A percentile compares a stretch with the other conserved stretches of the same genome.
phyloP scores from a whole-genome alignment of 371 early-diverging fungal species.

The Mortierella sp. region DNA sequence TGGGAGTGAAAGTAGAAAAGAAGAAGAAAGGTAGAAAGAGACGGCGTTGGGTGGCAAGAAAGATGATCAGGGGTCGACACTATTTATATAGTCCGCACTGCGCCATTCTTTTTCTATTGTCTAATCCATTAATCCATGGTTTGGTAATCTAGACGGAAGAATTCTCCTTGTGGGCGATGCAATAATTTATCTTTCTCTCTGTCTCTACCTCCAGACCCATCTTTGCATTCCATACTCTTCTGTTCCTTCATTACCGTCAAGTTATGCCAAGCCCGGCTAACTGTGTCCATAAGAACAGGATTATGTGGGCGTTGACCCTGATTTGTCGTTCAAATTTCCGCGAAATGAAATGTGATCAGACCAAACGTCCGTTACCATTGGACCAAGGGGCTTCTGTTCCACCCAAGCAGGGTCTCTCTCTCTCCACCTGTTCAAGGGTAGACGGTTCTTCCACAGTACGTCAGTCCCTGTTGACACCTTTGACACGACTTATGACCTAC shows the following conservation, averaged over 20 bases:
- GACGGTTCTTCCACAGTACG: neutral
- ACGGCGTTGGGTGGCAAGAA: neutral
- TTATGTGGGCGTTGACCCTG: neutral
- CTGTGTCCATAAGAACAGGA: no score
- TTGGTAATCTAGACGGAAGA: neutral
- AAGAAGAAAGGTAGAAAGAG: neutral
- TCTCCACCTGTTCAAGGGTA: neutral
- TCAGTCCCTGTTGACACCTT: neutral
- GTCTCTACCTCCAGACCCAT: neutral
- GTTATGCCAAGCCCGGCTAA: neutral
- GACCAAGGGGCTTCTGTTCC: neutral
- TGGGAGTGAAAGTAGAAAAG: neutral
- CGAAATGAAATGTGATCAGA: neutral
- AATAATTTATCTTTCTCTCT: neutral
- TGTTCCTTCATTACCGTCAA: neutral
- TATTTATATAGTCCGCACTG: neutral
- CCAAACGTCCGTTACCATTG: neutral
- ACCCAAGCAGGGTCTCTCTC: neutral
- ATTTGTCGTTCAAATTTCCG: neutral
- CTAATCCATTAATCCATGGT: neutral
- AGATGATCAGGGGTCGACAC: neutral
- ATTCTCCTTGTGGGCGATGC: conserved; percentile 4
- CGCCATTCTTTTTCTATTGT: neutral
- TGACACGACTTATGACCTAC: no score
- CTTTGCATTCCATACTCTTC: neutral